phyloP scores from a whole-genome alignment of 2,329 filamentous ascomycete species.

The Tothia fuscella region DNA sequence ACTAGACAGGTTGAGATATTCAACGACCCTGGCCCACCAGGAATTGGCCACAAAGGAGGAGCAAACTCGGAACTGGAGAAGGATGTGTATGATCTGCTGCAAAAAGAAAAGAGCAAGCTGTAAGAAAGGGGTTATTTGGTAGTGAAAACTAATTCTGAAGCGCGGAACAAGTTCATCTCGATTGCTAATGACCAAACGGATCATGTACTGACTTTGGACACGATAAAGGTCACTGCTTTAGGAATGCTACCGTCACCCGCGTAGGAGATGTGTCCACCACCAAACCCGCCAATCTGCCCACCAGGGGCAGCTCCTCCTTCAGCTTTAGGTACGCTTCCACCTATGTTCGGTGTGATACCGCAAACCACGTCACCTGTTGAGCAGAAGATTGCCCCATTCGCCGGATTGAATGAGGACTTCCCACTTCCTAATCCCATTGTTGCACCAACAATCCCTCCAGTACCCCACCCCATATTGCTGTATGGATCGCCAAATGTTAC shows the following conservation, averaged over 20 bases:
- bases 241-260: background rate
- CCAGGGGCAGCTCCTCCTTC: background rate
- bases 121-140: background rate
- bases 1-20: constrained; percentile 3
- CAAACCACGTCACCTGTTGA: constrained; percentile 1
- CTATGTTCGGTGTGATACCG: constrained; percentile 2
- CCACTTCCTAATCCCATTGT: background rate
- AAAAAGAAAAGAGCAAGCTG: constrained; percentile 33
- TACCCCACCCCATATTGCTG: background rate
- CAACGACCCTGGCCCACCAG: constrained; percentile 8
- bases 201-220: background rate
- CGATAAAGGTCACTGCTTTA: background rate
- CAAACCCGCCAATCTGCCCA: too few species aligned
- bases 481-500: constrained; percentile 10
- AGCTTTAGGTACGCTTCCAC: background rate
- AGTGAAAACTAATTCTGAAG: background rate
- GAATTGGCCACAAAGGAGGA: constrained; percentile 20
- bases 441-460: background rate
- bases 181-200: too few species aligned
- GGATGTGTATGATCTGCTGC: constrained; percentile 37
- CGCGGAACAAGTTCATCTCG: too few species aligned
- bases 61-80: constrained; percentile 14
- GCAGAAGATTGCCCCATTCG: constrained; percentile 1
- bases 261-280: constrained; percentile 1
- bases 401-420: background rate